A percentile compares a stretch with the other conserved stretches of the same genome.
Evolutionary conservation across 1,284 basidiomycete species (phyloP).

Genomic region (Erythrobasidium hasegawianum): DNA sequence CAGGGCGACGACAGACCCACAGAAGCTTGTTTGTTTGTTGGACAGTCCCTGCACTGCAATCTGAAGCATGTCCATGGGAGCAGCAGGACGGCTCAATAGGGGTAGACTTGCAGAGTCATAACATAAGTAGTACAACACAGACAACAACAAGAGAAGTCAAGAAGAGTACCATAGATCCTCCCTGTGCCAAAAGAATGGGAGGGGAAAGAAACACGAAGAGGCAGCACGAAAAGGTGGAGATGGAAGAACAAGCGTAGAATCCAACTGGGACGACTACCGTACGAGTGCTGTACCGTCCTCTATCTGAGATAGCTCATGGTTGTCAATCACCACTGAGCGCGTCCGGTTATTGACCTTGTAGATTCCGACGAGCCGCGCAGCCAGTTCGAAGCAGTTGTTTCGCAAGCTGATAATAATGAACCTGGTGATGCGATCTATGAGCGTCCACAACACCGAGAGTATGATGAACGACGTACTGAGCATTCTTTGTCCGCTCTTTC

Average conservation of each 20-base stretch:
- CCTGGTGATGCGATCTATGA: too few species aligned
- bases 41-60: too few species aligned
- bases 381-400: slow-evolving; percentile 80
- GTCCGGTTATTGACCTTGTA: slow-evolving; percentile 83
- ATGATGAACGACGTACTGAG: not conserved
- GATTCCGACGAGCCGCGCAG: slow-evolving; percentile 90
- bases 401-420: slow-evolving; percentile 80
- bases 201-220: not conserved
- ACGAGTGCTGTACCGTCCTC: not conserved
- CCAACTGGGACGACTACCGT: not conserved
- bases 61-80: too few species aligned
- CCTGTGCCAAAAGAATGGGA: not conserved
- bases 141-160: too few species aligned
- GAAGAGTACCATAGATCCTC: too few species aligned
- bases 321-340: slow-evolving; percentile 52
- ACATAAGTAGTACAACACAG: too few species aligned
- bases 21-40: too few species aligned
- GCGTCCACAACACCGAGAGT: not conserved
- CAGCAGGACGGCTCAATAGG: too few species aligned
- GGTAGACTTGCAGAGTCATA: too few species aligned
- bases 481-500: slow-evolving; percentile 60
- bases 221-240: too few species aligned
- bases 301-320: slow-evolving; percentile 46
- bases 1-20: too few species aligned
- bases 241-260: too few species aligned